Percentiles rank a stretch among this genome's conserved stretches.
phyloP scores from a whole-genome alignment of 2,329 filamentous ascomycete species.

The Byssoonygena ceratinophila region DNA sequence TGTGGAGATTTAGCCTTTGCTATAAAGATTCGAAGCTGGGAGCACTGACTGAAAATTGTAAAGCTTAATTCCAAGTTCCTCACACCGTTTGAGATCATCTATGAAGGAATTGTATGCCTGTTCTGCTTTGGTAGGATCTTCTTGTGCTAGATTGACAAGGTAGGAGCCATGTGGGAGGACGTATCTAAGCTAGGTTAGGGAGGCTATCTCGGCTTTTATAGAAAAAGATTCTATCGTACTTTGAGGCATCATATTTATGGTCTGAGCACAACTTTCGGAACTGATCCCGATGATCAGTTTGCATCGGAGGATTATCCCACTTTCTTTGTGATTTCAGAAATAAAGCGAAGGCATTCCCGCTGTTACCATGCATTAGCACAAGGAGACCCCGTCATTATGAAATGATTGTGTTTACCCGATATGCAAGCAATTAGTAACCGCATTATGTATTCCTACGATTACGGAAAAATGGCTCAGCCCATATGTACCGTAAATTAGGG shows the following conservation, averaged over 20 bases:
- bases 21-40: neutral
- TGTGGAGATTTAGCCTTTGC: constrained; percentile 16
- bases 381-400: neutral
- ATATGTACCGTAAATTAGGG: neutral
- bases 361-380: constrained; percentile 23
- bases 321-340: constrained; percentile 96
- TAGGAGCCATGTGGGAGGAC: constrained; percentile 91
- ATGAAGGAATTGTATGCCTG: constrained; percentile 80
- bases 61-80: constrained; percentile 72
- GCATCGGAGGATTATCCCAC: constrained; percentile 74
- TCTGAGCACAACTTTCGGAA: constrained; percentile 60
- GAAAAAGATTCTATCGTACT: constrained; percentile 26
- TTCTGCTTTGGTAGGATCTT: constrained; percentile 64
- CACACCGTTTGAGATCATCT: constrained; percentile 78
- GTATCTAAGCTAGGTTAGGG: constrained; percentile 38
- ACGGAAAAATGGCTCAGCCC: neutral
- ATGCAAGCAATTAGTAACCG: constrained; percentile 63
- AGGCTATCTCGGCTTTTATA: neutral
- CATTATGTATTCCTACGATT: constrained; percentile 68
- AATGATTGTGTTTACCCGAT: constrained; percentile 48
- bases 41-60: constrained; percentile 77
- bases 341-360: constrained; percentile 84
- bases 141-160: constrained; percentile 86
- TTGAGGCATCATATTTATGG: constrained; percentile 59
- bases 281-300: constrained; percentile 53